These are phyloP conservation scores for Zygoascus meyerae DNA, from an alignment of 1,139 yeast genomes.

Conservation along the genomic window DNA sequence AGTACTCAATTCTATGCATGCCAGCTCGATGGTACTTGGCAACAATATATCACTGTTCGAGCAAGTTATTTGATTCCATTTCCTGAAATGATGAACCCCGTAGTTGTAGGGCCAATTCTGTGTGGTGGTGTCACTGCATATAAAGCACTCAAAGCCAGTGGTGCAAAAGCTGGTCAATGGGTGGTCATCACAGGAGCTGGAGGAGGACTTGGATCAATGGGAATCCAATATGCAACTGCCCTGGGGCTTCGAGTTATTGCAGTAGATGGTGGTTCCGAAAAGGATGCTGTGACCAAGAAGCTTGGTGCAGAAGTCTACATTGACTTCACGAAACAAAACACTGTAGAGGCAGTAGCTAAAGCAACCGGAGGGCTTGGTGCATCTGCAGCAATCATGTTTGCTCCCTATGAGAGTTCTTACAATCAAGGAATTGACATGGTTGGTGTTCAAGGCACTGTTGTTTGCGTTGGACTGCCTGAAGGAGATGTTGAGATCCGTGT, in stretches of 20 bases:
- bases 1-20: constrained; percentile 42
- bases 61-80: constrained; percentile 72
- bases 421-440: constrained; percentile 57
- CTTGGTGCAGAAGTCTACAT: constrained; percentile 64
- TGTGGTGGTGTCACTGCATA: constrained; percentile 79
- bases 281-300: constrained; percentile 45
- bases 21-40: constrained; percentile 72
- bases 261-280: constrained; percentile 63
- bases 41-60: constrained; percentile 70
- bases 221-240: constrained; percentile 67
- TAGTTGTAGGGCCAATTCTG: constrained; percentile 59
- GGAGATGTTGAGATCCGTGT: constrained; percentile 45
- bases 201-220: constrained; percentile 72
- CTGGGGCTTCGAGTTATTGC: constrained; percentile 67
- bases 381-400: constrained; percentile 66
- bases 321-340: constrained; percentile 43
- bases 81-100: constrained; percentile 60
- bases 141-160: constrained; percentile 64
- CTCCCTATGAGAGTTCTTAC: constrained; percentile 64
- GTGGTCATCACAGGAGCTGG: constrained; percentile 72
- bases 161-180: constrained; percentile 60
- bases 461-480: constrained; percentile 68
- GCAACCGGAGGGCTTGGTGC: constrained; percentile 60
- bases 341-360: constrained; percentile 43
- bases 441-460: constrained; percentile 63